phyloP scores from a whole-genome alignment of 1,284 basidiomycete genomes.

The Phellopilus nigrolimitatus region DNA sequence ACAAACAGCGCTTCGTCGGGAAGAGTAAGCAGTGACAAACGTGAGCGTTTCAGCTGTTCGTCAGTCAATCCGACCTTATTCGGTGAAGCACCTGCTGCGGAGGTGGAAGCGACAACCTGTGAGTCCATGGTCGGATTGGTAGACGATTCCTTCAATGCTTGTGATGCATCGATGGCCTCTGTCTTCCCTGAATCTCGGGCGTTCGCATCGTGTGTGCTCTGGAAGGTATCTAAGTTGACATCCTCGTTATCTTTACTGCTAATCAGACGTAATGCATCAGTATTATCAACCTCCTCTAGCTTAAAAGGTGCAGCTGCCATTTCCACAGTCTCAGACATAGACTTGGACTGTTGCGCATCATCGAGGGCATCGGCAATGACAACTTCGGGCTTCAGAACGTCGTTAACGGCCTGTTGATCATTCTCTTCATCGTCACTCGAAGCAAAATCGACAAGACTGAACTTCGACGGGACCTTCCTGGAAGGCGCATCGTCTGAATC shows the following conservation, averaged over 20 bases:
- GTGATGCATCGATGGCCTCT: constrained; percentile 18
- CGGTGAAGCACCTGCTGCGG: constrained; percentile 27
- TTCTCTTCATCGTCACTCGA: constrained; percentile 56
- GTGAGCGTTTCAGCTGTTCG: constrained; percentile 11
- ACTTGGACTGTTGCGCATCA: constrained; percentile 26
- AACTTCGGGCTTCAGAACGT: constrained; percentile 48
- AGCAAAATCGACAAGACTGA: background rate
- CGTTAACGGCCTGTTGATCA: constrained; percentile 46
- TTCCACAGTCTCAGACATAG: constrained; percentile 31
- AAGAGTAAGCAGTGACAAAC: constrained; percentile 10
- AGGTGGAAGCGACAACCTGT: constrained; percentile 31
- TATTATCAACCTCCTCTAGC: constrained; percentile 58
- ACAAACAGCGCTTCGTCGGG: constrained; percentile 52
- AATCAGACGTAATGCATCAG: constrained; percentile 38
- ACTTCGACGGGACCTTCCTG: background rate
- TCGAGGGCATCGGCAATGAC: constrained; percentile 50
- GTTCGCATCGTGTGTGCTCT: constrained; percentile 4
- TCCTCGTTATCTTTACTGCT: constrained; percentile 28
- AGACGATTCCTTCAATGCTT: constrained; percentile 35
- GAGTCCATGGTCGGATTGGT: constrained; percentile 48
- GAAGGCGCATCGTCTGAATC: background rate
- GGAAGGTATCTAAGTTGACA: constrained; percentile 28
- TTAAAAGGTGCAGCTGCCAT: constrained; percentile 41
- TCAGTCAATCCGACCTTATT: constrained; percentile 2
- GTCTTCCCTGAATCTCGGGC: constrained; percentile 28